phyloP scores from a whole-genome alignment of 495 filamentous ascomycete species.

The Neurospora intermedia region DNA sequence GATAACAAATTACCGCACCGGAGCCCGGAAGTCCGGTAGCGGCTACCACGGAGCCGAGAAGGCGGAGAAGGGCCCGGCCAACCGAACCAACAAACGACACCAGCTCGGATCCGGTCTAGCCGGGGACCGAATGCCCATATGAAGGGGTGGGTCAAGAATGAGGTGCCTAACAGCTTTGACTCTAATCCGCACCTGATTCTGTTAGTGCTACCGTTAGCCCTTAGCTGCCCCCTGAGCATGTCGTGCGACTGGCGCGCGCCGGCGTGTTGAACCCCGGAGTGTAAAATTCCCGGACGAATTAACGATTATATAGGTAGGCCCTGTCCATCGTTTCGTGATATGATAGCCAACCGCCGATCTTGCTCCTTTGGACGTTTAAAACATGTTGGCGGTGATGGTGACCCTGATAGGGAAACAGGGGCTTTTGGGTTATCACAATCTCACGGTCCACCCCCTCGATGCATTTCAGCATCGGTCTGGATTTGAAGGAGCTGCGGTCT shows the following conservation, averaged over 20 bases:
- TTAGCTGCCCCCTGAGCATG: background rate
- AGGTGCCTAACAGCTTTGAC: background rate
- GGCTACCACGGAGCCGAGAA: background rate
- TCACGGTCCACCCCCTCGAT: background rate
- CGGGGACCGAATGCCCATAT: background rate
- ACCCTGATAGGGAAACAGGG: background rate
- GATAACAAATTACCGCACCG: background rate
- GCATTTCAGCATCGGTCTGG: background rate
- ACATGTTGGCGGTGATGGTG: background rate
- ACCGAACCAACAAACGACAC: background rate
- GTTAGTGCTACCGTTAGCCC: background rate
- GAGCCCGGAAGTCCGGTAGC: background rate
- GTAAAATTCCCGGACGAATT: background rate
- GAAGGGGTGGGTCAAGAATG: background rate
- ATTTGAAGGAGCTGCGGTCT: background rate
- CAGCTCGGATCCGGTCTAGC: background rate
- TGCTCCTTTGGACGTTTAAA: background rate
- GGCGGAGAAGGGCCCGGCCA: background rate
- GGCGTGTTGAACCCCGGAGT: background rate
- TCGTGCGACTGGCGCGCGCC: background rate
- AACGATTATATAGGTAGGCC: background rate
- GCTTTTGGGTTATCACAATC: background rate
- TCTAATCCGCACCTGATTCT: background rate
- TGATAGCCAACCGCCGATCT: background rate
- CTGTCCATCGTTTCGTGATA: background rate